These are phyloP conservation scores for Fusarium lateritium DNA, from an alignment of 2,329 filamentous ascomycete species.

Conservation along the genomic window DNA sequence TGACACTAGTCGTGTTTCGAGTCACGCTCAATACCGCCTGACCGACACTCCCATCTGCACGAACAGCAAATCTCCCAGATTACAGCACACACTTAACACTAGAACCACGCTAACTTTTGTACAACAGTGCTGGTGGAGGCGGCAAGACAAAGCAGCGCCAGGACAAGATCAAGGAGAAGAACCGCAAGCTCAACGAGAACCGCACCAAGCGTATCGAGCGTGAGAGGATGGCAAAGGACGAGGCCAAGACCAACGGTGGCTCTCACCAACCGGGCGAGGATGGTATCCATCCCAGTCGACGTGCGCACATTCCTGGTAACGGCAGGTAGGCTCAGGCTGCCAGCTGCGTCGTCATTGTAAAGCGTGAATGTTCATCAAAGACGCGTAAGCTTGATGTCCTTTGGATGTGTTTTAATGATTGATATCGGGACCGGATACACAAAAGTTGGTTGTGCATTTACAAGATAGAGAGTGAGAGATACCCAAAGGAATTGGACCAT, in stretches of 20 bases:
- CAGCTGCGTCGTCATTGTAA: constrained; percentile 2
- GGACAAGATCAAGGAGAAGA: constrained; percentile 87
- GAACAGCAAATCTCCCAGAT: constrained; percentile 4
- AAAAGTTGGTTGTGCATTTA: constrained; percentile 43
- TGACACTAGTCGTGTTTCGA: constrained; percentile 16
- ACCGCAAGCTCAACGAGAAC: constrained; percentile 83
- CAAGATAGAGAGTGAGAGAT: constrained; percentile 48
- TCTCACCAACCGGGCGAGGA: constrained; percentile 49
- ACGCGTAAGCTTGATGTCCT: neutral
- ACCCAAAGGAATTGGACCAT: constrained; percentile 50
- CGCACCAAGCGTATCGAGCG: constrained; percentile 64
- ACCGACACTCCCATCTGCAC: constrained; percentile 20
- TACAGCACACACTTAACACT: constrained; percentile 1
- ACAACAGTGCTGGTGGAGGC: constrained; percentile 85
- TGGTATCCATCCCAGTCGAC: constrained; percentile 68
- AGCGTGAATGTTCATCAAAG: neutral
- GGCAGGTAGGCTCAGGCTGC: constrained; percentile 18
- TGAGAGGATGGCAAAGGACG: constrained; percentile 59
- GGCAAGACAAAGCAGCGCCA: constrained; percentile 80
- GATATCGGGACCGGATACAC: constrained; percentile 27
- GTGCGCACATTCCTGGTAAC: constrained; percentile 52
- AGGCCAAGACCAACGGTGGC: constrained; percentile 44
- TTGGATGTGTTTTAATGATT: constrained; percentile 25
- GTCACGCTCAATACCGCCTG: constrained; percentile 12
- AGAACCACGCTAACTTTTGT: constrained; percentile 20